Base-by-base conservation (phyloP, 129 eudicot species). In the Lactuca sativa region DNA sequence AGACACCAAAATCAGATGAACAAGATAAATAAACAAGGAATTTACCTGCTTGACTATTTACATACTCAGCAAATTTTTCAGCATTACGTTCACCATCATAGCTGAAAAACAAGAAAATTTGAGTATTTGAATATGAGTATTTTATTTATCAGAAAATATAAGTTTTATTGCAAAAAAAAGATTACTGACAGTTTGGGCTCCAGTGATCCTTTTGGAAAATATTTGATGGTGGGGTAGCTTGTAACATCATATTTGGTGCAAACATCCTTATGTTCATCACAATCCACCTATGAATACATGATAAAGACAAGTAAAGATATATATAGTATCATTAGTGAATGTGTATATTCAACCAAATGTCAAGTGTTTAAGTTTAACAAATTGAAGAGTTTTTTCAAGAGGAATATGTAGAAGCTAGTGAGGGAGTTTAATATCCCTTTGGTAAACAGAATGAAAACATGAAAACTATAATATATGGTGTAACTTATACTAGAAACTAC, bases 121-220 rank as follows among this genome's bases (percentile, higher is more conserved):
- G 25, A 69, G 41, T 21, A 31, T 58, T 12, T 30, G 1, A 59
- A 31, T 9, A 72, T 47, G 7, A 34, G 10, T 56, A 57, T 11
- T 9, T 64, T 33, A 32, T 36, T 9, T 14, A 67, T 54, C 52
- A 7, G 72, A 60, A 12, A 10, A 43, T 6, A n/a, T 55, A 21
- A 54, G 31, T 3, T 16, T 33, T 54, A 30, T 48, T 47, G 47
- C 44, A 10, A 7, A 67, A 51, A 31, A 15, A 4, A 33, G 0
- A 49, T 62, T 13, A 75, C 96, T 80, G 70, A 88, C 97, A 82
- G 76, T 76, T 80, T 82, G 55, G 96, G 91, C 68, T 92, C 95
- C 81, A 92, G 75, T 56, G 97, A 92, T 41, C 95, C 96, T 80
- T 86, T 82, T 12, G 97, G 95, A 77, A 92, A 92, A 95, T 91